phyloP scores from a whole-genome alignment of 1,284 basidiomycete species.

The Tylopilus sp. region DNA sequence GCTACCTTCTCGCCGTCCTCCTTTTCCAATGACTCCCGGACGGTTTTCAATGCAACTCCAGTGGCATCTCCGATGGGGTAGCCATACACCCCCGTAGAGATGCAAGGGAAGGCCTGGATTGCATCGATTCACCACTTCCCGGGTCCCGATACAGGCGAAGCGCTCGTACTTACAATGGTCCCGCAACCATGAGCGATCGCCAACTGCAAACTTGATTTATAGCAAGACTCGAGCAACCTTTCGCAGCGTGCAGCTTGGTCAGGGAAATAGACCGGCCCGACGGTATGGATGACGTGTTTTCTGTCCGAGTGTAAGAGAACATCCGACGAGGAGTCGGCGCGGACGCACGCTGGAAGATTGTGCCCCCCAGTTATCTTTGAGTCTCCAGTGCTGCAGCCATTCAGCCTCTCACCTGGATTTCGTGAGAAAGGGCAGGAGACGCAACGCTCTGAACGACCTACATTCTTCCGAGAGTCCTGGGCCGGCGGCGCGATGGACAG shows the following conservation, averaged over 20 bases:
- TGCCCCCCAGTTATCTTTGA: constrained; percentile 82
- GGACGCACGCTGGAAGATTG: constrained; percentile 63
- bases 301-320: constrained; percentile 34
- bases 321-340: neutral
- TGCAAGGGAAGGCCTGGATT: constrained; percentile 69
- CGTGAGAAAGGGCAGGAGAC: constrained; percentile 5
- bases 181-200: constrained; percentile 59
- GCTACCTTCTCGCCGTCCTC: constrained; percentile 48
- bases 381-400: constrained; percentile 79
- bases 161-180: constrained; percentile 51
- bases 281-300: constrained; percentile 83
- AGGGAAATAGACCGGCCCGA: constrained; percentile 77
- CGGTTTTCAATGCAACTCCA: constrained; percentile 59
- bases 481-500: constrained; percentile 86
- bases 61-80: constrained; percentile 76
- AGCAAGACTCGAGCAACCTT: constrained; percentile 67
- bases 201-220: constrained; percentile 60
- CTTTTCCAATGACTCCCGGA: constrained; percentile 56
- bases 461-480: constrained; percentile 42
- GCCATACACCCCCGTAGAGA: constrained; percentile 78
- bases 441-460: constrained; percentile 1
- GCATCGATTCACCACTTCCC: neutral
- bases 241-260: constrained; percentile 47
- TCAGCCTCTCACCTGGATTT: constrained; percentile 53
- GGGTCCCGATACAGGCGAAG: neutral